Evolutionary conservation across 2,329 filamentous ascomycete genomes (phyloP), one percentile per base, ranked within the genome.

Genomic region (Cadophora sp.): DNA sequence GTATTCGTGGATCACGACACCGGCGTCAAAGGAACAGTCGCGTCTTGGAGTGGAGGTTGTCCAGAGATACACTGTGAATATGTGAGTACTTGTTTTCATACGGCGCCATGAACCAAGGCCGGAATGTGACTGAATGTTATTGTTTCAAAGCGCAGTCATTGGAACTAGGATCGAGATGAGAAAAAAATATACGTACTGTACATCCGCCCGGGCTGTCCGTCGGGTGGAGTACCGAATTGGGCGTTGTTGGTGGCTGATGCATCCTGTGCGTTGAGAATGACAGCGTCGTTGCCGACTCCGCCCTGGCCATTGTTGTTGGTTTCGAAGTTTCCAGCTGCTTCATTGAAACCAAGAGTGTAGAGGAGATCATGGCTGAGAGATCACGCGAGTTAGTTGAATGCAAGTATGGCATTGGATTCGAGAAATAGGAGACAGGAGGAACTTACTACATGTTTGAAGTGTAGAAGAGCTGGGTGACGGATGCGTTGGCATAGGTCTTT

Each of bases 1-100:
- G 73, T 83, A 87, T 73, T 87, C 85, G 78, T 89, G 87, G 68
- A 89, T 83, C 24, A 89, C 80, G 20, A 89, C 84, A 65, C 85
- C 84, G 6, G 84, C 83, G 58, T 89, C 86, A 69, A 89, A 88
- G n/a, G 64, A 79, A 45, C 67, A 66, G 39, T 71, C 69, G 27
- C 69, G 67, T 7, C 62, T 73, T 0, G 84, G 84, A 0, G 76
- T 82, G 7, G 82, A 80, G 11, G 72, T 70, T 9, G 79, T 83
- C 84, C 84, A 89, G 58, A 88, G 76, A 73, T 83, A 87, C 85
- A 88, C 88, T 58, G 36, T 22, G n/a, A 18, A 22, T 8, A 1
- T 8, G 20, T 48, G 11, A 48, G 45, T 18, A 22, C 6, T 48
- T 22, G 14, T 1, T 13, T 45, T 45, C 43, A 45, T 9, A 7